phyloP scores from a whole-genome alignment of 2,329 filamentous ascomycete species.

The Dactylonectria macrodidyma region DNA sequence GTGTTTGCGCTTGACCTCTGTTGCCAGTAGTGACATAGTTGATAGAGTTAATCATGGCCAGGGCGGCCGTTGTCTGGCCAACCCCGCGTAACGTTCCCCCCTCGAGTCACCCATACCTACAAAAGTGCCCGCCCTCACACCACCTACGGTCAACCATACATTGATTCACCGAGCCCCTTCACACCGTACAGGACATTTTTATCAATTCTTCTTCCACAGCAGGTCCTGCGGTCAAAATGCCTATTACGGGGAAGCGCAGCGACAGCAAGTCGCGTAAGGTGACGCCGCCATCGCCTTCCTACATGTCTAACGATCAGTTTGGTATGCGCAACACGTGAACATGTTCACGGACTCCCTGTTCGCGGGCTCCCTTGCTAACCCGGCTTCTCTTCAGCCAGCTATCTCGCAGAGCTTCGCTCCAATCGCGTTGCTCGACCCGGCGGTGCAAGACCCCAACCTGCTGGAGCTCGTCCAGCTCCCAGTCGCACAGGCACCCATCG shows the following conservation, averaged over 20 bases:
- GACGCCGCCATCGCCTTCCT: slow-evolving; percentile 73
- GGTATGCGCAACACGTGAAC: slow-evolving; percentile 59
- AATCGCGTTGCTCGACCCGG: slow-evolving; percentile 78
- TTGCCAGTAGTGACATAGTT: slow-evolving; percentile 42
- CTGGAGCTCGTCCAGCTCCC: slow-evolving; percentile 53
- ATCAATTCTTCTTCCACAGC: slow-evolving; percentile 29
- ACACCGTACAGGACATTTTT: slow-evolving; percentile 40
- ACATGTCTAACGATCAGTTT: slow-evolving; percentile 79
- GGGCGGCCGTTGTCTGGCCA: slow-evolving; percentile 47
- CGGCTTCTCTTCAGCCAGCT: slow-evolving; percentile 67
- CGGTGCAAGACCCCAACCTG: slow-evolving; percentile 76
- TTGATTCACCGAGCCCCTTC: slow-evolving; percentile 29
- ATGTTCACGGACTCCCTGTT: slow-evolving; percentile 24
- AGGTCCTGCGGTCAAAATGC: slow-evolving; percentile 44
- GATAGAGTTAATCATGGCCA: slow-evolving; percentile 7
- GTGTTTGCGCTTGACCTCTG: slow-evolving; percentile 21
- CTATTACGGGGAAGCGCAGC: slow-evolving; percentile 52
- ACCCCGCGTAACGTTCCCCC: slow-evolving; percentile 38
- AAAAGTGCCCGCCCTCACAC: slow-evolving; percentile 39
- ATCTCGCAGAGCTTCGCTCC: slow-evolving; percentile 79
- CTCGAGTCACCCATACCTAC: slow-evolving; percentile 22
- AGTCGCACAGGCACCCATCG: slow-evolving; percentile 49
- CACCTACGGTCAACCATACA: slow-evolving; percentile 24
- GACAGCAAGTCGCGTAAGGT: slow-evolving; percentile 65
- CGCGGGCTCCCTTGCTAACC: slow-evolving; percentile 40